phyloP scores from a whole-genome alignment of 1,284 basidiomycete species.

The Lignosus rhinocerotis region DNA sequence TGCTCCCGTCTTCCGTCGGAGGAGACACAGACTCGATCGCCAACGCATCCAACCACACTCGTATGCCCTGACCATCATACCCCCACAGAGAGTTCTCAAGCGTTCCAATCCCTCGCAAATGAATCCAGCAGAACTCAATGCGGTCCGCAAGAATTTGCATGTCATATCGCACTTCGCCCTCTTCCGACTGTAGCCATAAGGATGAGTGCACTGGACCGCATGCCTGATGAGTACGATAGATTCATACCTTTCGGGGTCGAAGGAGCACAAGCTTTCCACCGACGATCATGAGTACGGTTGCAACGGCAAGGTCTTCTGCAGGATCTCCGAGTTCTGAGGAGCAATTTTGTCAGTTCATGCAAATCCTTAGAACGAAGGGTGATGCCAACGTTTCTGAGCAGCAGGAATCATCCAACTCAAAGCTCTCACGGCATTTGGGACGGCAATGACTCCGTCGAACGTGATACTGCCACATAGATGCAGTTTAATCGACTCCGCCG shows the following conservation, averaged over 20 bases:
- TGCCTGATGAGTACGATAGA: not conserved
- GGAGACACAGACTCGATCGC: conserved; percentile 71
- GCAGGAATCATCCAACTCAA: conserved; percentile 97
- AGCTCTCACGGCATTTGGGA: conserved; percentile 84
- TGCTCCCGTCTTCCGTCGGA: conserved; percentile 38
- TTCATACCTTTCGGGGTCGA: conserved; percentile 74
- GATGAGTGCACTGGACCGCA: not conserved
- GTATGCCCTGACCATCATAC: conserved; percentile 87
- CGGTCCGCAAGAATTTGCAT: conserved; percentile 95
- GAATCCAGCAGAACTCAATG: conserved; percentile 99
- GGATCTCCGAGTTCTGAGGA: conserved; percentile 87
- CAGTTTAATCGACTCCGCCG: conserved; percentile 80
- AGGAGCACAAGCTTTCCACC: conserved; percentile 91
- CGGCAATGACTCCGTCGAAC: conserved; percentile 88
- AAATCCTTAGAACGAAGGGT: not conserved
- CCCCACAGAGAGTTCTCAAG: conserved; percentile 98
- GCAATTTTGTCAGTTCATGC: conserved; percentile 12
- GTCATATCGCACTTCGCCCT: conserved; percentile 95
- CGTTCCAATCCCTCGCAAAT: conserved; percentile 88
- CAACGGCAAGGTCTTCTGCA: conserved; percentile 88
- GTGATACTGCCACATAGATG: conserved; percentile 94
- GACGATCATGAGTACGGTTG: conserved; percentile 95
- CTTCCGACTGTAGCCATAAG: conserved; percentile 56
- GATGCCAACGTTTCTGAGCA: conserved; percentile 82
- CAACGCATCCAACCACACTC: conserved; percentile 95